Conservation (phyloP, 352 stramenopile species). For the Phytophthora colocasiae region DNA sequence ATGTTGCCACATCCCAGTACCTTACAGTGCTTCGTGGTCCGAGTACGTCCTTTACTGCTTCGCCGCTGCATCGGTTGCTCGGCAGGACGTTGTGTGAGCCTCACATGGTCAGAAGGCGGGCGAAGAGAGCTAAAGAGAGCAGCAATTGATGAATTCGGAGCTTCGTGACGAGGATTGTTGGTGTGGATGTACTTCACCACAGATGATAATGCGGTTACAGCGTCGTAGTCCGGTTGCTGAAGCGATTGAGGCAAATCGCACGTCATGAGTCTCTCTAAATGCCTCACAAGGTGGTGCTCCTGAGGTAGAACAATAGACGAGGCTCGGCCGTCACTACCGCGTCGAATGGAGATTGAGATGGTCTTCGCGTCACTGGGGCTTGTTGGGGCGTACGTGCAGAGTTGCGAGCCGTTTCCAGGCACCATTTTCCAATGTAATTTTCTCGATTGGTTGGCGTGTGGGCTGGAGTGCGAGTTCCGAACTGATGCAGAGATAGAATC, state of each 20-base stretch:
- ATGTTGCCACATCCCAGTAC: conserved; percentile 58
- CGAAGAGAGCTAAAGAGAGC: conserved; percentile 29
- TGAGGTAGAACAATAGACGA: conserved; percentile 28
- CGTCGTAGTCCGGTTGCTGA: conserved; percentile 11
- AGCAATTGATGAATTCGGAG: conserved; percentile 9
- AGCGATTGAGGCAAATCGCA: background rate
- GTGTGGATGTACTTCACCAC: conserved; percentile 33
- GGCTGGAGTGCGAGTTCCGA: conserved; percentile 16
- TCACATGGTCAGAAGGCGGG: conserved; percentile 17
- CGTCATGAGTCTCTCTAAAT: conserved; percentile 28
- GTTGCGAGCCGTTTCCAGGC: conserved; percentile 14
- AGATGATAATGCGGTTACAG: conserved; percentile 20
- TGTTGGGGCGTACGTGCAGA: conserved; percentile 8
- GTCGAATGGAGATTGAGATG: conserved; percentile 27
- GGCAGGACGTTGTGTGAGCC: background rate
- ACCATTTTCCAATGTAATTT: conserved; percentile 15
- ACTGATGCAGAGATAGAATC: conserved; percentile 19
- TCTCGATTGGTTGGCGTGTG: conserved; percentile 6
- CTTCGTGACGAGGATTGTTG: conserved; percentile 11
- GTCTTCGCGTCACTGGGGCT: conserved; percentile 8
- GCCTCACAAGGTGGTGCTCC: conserved; percentile 20
- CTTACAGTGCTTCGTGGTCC: conserved; percentile 64
- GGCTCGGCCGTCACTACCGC: conserved; percentile 13
- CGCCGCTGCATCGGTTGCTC: conserved; percentile 23
- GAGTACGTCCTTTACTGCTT: conserved; percentile 29